Evolutionary conservation across 2,329 filamentous ascomycete species (phyloP), one percentile per base, ranked within the genome.

Genomic region (Sarocladium kiliense): DNA sequence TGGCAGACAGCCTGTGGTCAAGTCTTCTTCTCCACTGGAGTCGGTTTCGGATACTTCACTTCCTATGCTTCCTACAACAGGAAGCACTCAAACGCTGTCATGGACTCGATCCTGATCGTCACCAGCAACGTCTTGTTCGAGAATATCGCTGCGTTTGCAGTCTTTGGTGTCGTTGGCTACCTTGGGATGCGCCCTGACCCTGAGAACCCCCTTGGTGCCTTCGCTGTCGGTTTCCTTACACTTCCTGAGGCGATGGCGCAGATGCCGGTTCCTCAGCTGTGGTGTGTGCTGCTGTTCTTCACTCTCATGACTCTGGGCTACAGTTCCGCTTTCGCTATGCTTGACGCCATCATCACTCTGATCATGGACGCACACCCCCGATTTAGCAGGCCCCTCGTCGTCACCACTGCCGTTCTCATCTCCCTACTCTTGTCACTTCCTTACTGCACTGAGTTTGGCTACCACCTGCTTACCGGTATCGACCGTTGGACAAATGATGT

Each of bases 1-100:
- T 84, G 81, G 80, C 80, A 84, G 63, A 80, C 77, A n/a, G 81
- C 80, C 2, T 75, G 77, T 7, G 80, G 80, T 1, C 81, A 84
- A 57, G 79, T 83, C 45, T 83, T 84, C 65, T 83, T 82, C 66
- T 81, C 77, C 0, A 82, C 78, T 0, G 80, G 80, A 3, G 77
- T 83, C 26, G 80, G 78, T 1, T 82, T 83, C 60, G 80, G 80
- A 2, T 81, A 80, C 62, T 83, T 81, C 57, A 83, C 79, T 0
- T 77, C 75, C 0, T 84, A 83, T 58, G 79, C 80, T 0, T 81
- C 77, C 0, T 84, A 82, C 64, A 83, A 83, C 68, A 60, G 78
- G 72, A 73, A 74, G 59, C 75, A 81, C 62, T 78, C 79, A 7
- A 83, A 84, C 53, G 79, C 80, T 1, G 80, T 84, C 1, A 77